Percentiles rank a stretch among this genome's conserved stretches.
These are phyloP conservation scores for Psilocybe sp. DNA, from an alignment of 768 basidiomycete species.

Conservation along the genomic window DNA sequence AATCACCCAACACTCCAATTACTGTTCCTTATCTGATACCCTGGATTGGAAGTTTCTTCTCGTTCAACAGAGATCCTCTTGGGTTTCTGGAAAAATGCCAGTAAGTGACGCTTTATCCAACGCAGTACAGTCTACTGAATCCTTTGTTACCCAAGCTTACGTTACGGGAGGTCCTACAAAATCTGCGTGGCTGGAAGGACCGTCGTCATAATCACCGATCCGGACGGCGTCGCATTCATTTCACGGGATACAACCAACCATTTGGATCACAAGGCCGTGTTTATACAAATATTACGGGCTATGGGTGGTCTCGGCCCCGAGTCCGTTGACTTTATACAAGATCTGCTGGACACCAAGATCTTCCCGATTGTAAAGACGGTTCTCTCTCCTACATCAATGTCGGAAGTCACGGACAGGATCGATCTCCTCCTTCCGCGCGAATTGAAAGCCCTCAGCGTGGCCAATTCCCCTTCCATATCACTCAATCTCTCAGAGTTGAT, in stretches of 20 bases:
- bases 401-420: background rate
- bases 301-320: background rate
- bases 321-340: background rate
- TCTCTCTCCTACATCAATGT: background rate
- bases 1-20: background rate
- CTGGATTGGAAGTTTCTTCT: constrained; percentile 1
- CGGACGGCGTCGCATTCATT: background rate
- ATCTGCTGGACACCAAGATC: background rate
- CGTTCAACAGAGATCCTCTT: constrained; percentile 2
- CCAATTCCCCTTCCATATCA: background rate
- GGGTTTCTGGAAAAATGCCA: background rate
- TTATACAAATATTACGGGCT: background rate
- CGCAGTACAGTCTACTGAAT: background rate
- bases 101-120: background rate
- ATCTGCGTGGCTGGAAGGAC: background rate
- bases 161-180: constrained; percentile 1
- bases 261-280: background rate
- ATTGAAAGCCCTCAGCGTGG: background rate
- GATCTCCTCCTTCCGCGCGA: background rate
- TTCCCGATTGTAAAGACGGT: background rate
- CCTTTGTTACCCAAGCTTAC: background rate
- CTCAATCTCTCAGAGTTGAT: background rate
- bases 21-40: constrained; percentile 2
- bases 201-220: constrained; percentile 2
- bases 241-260: background rate